Evolutionary conservation across 2,329 filamentous ascomycete species (phyloP).

Genomic region (Fusarium fracticaudum): DNA sequence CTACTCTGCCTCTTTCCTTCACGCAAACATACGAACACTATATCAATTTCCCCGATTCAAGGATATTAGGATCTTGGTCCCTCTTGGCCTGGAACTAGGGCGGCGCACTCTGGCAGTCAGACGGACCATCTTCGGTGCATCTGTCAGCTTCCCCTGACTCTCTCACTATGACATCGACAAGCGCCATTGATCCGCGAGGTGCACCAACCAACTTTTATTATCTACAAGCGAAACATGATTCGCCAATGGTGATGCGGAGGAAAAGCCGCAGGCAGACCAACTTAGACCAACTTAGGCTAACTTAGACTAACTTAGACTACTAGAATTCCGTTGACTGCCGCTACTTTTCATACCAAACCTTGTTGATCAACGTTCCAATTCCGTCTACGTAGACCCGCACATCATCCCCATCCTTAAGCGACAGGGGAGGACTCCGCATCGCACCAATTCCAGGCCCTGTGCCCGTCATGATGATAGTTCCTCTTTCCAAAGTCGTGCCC

Average conservation of each 20-base stretch:
- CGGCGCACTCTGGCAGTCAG: not conserved
- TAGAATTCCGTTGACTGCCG: not conserved
- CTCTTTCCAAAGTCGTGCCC: not conserved
- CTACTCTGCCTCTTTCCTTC: rapidly evolving
- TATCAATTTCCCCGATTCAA: not conserved
- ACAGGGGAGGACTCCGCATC: not conserved
- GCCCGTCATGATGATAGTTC: not conserved
- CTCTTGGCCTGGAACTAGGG: not conserved
- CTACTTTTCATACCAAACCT: not conserved
- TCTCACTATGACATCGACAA: not conserved
- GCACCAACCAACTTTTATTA: not conserved
- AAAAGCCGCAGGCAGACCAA: not conserved
- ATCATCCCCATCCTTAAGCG: not conserved
- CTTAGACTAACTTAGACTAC: no score
- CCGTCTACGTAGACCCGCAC: not conserved
- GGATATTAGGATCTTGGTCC: no score
- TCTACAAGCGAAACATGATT: not conserved
- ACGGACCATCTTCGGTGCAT: not conserved
- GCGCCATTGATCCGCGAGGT: not conserved
- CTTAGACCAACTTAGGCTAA: no score
- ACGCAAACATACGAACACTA: not conserved
- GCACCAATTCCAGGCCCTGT: not conserved
- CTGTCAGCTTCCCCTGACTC: not conserved
- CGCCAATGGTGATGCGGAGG: not conserved
- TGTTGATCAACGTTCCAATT: not conserved